Base-by-base conservation (phyloP, 2,329 filamentous ascomycete species). In the Fusarium papillatum region DNA sequence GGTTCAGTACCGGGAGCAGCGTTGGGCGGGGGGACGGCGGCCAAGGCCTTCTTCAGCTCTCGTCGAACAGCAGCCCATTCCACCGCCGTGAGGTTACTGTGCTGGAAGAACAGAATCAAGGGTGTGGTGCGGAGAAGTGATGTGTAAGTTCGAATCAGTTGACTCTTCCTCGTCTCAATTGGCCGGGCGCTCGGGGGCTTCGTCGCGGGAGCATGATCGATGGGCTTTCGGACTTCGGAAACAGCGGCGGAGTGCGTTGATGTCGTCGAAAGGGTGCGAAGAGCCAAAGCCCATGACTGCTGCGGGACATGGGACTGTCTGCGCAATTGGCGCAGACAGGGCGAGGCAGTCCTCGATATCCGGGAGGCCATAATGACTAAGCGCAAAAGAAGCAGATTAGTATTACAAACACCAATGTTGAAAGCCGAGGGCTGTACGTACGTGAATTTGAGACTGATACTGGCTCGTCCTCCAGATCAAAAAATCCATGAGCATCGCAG, bases 101-200 rank as follows among this genome's bases (percentile, higher is more conserved):
- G 87, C 80, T 93, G 87, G 88, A 98, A 97, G 80, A 98, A 89
- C 70, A 98, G 90, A 78, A 98, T 93, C 72, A 98, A 85, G 48
- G 96, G 95, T 14, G 95, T 93, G 26, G 95, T 95, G 71, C 95
- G 95, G 70, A 98, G 91, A 72, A 98, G 88, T 59, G 96, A 97
- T 64, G 96, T 95, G 86, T 98, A 98, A 79, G 94, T 92, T 69
- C 96, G 92, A 70, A 92, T 89, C 71, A 98, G 89, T 85, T 99
- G 97, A 19, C 95, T 93, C 86, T 98, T 98, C 83, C 96, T 94
- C 80, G 93, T 93, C 82, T 98, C 94, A 59, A 96, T 91, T 24
- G 93, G 94, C 82, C 96, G 95, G 83, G 97, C 94, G 66, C 95
- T 98, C 6, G 95, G 95, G 4, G 96, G 96, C 84, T 98, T 95